A percentile compares a stretch with the other conserved stretches of the same genome.
Conservation (phyloP, 2,329 filamentous ascomycete species). For the Claviceps monticola region DNA sequence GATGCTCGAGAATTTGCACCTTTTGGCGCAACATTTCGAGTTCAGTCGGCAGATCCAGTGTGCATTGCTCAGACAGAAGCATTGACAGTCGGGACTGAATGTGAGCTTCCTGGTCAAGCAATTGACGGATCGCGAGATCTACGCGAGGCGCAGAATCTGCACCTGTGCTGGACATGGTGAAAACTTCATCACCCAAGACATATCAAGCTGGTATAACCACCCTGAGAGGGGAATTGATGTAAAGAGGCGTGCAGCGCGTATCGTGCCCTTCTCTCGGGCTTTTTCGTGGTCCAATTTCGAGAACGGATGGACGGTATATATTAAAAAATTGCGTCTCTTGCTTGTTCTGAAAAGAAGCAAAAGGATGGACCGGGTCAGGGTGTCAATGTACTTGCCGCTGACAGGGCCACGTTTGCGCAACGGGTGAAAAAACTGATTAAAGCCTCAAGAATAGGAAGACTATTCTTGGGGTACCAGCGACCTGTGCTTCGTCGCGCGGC, state of each 20-base stretch:
- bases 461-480: neutral
- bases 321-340: neutral
- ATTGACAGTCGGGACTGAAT: slow-evolving; percentile 36
- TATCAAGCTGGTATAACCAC: slow-evolving; percentile 3
- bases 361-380: neutral
- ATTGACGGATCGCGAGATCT: slow-evolving; percentile 19
- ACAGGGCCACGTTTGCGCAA: neutral
- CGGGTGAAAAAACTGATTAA: neutral
- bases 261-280: too few relatives aligned
- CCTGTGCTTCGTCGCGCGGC: slow-evolving; percentile 5
- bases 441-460: slow-evolving; percentile 2
- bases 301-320: neutral
- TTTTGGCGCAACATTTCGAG: slow-evolving; percentile 43
- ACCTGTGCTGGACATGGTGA: slow-evolving; percentile 6
- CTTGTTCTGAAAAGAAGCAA: neutral
- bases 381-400: neutral
- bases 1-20: slow-evolving; percentile 32
- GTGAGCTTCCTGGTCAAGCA: slow-evolving; percentile 39
- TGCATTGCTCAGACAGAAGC: slow-evolving; percentile 33
- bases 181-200: slow-evolving; percentile 3
- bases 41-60: slow-evolving; percentile 33
- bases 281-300: neutral
- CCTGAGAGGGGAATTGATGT: neutral
- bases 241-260: neutral
- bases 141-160: slow-evolving; percentile 10